phyloP scores from a whole-genome alignment of 2,329 filamentous ascomycete genomes.

The Fonsecaea pedrosoi region DNA sequence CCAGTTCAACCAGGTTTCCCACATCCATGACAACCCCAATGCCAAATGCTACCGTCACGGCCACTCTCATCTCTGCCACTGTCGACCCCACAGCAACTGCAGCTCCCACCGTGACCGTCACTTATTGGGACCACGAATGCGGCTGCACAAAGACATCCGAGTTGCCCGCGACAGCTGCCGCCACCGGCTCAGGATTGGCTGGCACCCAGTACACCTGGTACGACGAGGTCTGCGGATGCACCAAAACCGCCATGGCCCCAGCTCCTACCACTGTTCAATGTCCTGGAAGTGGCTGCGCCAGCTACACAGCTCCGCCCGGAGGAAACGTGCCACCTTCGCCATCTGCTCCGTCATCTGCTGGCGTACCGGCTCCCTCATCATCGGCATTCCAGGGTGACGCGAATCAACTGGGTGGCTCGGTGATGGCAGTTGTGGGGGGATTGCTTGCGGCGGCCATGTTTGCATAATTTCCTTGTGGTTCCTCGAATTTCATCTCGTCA shows the following conservation, averaged over 20 bases:
- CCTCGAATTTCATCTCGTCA: conserved; percentile 6
- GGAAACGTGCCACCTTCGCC: conserved; percentile 27
- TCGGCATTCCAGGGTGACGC: conserved; percentile 33
- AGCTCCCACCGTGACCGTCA: conserved; percentile 32
- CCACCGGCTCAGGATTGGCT: conserved; percentile 22
- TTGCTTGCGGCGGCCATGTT: conserved; percentile 27
- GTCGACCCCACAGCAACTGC: conserved; percentile 2
- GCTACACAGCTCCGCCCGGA: conserved; percentile 29
- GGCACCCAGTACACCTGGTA: conserved; percentile 35
- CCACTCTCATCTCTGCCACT: conserved; percentile 26
- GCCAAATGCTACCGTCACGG: conserved; percentile 11
- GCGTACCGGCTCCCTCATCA: conserved; percentile 17
- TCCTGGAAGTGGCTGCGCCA: conserved; percentile 22
- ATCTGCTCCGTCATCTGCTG: background rate
- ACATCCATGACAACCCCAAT: conserved; percentile 4
- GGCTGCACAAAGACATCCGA: conserved; percentile 34
- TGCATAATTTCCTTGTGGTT: conserved; percentile 13
- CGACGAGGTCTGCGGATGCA: conserved; percentile 32
- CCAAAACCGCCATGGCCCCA: conserved; percentile 33
- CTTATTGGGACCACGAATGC: conserved; percentile 34
- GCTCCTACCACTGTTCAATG: conserved; percentile 20
- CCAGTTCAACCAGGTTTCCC: conserved; percentile 3
- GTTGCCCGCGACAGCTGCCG: conserved; percentile 21
- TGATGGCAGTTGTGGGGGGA: conserved; percentile 21
- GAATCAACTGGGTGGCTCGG: conserved; percentile 22